Evolutionary conservation across 2,329 filamentous ascomycete genomes (phyloP).

Genomic region (Pleoardoris graminearum): DNA sequence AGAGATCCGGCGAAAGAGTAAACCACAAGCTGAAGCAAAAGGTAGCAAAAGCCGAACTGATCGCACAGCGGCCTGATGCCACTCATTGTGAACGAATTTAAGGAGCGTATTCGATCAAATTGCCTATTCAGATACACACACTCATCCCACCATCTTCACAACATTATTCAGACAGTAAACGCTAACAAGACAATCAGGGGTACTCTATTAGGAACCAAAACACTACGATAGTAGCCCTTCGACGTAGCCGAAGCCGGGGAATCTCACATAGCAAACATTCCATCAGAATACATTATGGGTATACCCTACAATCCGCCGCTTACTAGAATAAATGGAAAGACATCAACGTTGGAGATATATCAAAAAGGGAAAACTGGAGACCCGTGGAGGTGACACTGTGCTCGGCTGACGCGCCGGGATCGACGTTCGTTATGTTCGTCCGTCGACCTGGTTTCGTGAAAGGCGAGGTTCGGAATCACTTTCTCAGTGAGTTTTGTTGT

Average conservation of each 20-base stretch:
- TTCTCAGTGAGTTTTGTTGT: constrained; percentile 40
- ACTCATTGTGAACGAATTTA: not conserved
- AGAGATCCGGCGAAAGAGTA: not conserved
- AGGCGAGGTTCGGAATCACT: constrained; percentile 46
- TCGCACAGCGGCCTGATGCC: not conserved
- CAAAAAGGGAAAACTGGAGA: constrained; percentile 16
- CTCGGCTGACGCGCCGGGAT: constrained; percentile 26
- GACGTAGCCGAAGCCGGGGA: constrained; percentile 4
- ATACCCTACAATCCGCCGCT: constrained; percentile 33
- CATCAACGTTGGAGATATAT: constrained; percentile 21
- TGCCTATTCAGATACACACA: not conserved
- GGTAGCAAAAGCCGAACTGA: no score
- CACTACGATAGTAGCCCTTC: constrained; percentile 10
- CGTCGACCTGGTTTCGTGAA: constrained; percentile 4
- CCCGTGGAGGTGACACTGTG: constrained; percentile 44
- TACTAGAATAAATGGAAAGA: constrained; percentile 21
- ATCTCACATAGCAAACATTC: constrained; percentile 15
- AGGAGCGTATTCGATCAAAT: not conserved
- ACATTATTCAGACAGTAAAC: constrained; percentile 4
- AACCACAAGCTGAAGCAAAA: no score
- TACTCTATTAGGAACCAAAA: constrained; percentile 2
- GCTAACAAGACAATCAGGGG: constrained; percentile 4
- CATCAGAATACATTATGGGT: constrained; percentile 41
- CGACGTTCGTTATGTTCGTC: constrained; percentile 4
- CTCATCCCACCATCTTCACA: constrained; percentile 2